phyloP scores from a whole-genome alignment of 345 rosid species.

The Cardamine resedifolia region DNA sequence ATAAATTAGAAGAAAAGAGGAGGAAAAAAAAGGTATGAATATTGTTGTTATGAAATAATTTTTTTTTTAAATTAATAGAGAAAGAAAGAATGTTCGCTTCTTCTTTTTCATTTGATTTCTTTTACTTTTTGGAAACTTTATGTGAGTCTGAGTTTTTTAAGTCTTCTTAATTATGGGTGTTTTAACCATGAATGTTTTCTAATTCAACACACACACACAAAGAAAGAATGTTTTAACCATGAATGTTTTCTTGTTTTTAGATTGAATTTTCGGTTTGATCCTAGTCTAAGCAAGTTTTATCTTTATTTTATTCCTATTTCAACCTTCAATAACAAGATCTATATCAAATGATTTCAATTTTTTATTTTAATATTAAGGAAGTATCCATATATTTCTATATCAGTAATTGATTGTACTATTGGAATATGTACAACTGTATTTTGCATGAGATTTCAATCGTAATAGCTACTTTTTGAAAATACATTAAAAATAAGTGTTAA shows the following conservation, averaged over 20 bases:
- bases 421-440: conserved; percentile 13
- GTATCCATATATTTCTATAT: conserved; percentile 21
- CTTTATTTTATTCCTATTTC: neutral
- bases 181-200: neutral
- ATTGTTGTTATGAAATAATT: neutral
- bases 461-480: neutral
- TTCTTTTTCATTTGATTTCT: neutral
- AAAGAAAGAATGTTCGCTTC: conserved; percentile 22
- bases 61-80: neutral
- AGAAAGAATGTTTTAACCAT: neutral
- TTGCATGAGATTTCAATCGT: conserved; percentile 14
- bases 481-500: neutral
- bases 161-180: neutral
- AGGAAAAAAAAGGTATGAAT: neutral
- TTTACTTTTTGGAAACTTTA: conserved; percentile 21
- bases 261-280: neutral
- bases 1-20: neutral
- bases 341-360: neutral
- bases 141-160: conserved; percentile 9
- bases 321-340: neutral
- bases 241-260: neutral
- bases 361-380: neutral
- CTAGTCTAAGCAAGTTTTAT: neutral
- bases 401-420: conserved; percentile 11
- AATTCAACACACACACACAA: too few relatives aligned